Percentiles rank a stretch among this genome's conserved stretches.
These are phyloP conservation scores for Alternaria ventricosa DNA, from an alignment of 2,329 filamentous ascomycete species.

Conservation along the genomic window DNA sequence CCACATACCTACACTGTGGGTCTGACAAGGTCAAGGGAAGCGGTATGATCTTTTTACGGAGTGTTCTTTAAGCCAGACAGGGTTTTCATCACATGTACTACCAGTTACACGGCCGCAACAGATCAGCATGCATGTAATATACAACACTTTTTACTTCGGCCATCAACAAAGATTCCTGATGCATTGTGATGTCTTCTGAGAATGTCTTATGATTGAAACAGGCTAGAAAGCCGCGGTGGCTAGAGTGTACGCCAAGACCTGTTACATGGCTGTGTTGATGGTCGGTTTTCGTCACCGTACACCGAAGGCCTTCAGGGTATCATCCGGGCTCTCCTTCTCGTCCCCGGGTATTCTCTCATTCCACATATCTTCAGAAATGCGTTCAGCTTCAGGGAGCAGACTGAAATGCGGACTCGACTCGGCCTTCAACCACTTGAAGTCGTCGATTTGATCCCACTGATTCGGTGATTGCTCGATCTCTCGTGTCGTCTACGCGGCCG, in stretches of 20 bases:
- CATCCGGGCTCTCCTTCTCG: conserved; percentile 16
- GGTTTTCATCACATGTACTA: conserved; percentile 39
- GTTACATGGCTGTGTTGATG: neutral
- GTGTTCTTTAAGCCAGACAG: conserved; percentile 33
- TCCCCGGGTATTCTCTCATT: conserved; percentile 54
- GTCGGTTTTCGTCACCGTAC: conserved; percentile 2
- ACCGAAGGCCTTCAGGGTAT: conserved; percentile 18
- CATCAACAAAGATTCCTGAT: conserved; percentile 7
- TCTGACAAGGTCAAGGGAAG: conserved; percentile 15
- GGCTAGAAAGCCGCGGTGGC: neutral
- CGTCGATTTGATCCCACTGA: conserved; percentile 89
- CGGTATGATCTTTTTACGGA: conserved; percentile 27
- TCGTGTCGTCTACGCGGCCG: conserved; percentile 24
- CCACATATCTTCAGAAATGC: conserved; percentile 71
- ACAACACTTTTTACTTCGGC: conserved; percentile 27
- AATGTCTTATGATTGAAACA: neutral
- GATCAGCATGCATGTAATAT: conserved; percentile 38
- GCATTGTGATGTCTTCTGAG: neutral
- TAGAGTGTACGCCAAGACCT: neutral
- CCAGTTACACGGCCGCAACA: conserved; percentile 32
- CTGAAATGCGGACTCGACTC: conserved; percentile 90
- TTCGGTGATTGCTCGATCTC: conserved; percentile 55
- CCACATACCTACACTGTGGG: conserved; percentile 27
- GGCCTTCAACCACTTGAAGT: conserved; percentile 95
- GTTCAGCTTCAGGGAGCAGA: conserved; percentile 66